Evolutionary conservation across 345 rosid genomes (phyloP), one percentile per base, ranked within the genome.

Genomic region (Capsella bursapastoris): DNA sequence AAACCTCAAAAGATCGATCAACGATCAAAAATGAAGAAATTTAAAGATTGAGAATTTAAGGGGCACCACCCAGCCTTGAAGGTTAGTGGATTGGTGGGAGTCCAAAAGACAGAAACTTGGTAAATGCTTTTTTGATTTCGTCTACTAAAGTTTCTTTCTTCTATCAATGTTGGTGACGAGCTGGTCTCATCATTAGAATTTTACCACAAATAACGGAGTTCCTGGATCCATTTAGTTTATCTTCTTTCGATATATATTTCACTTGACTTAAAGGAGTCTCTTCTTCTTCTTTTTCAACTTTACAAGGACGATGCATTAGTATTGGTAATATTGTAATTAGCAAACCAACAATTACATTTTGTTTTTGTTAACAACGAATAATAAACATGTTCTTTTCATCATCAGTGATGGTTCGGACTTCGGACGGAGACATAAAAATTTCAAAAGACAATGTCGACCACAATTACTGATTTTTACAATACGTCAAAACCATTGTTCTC

Each of bases 1-100:
- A 22, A 76, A 53, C 53, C 70, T 62, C 58, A 29, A 50, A 49
- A 59, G 75, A 55, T 68, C 31, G 64, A 68, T 57, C 69, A 52
- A 75, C 48, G 64, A 75, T 60, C 50, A 68, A 59, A 22, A 34
- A 34, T 32, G 22, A 32, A 25, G 44, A 57, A 25, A 10, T 45
- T 63, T 34, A 5, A 31, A 66, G 1, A 12, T 35, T 14, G 79
- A 69, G 69, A 27, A 45, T 52, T 76, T 22, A 47, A 56, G 69
- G 74, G 45, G 70, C 59, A 69, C 52, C 37, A 5, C 37, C 75
- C 79, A 76, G 53, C 56, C 56, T 53, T 62, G 70, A 45, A 63
- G 62, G 45, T 12, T 12, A 63, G 70, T 61, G 50, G 57, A 69
- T 53, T 25, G 57, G 49, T 22, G 25, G 8, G 7, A 38, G 74